Evolutionary conservation across 2,329 filamentous ascomycete genomes (phyloP).

Genomic region (Apiospora aurea): DNA sequence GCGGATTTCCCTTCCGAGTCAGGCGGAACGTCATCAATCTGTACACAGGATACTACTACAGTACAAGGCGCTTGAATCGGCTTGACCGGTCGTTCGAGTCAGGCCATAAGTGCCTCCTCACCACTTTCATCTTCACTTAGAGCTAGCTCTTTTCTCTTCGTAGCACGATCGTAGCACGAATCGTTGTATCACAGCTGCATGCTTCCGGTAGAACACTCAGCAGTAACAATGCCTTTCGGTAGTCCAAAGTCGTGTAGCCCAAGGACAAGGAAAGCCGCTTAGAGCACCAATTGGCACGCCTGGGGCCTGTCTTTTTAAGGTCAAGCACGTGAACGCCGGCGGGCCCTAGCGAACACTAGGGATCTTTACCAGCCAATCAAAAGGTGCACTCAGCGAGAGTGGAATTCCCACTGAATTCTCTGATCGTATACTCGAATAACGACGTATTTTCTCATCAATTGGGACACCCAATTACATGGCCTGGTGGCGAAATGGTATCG

Average conservation of each 20-base stretch:
- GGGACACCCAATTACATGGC: neutral
- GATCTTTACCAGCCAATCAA: neutral
- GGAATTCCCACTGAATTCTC: neutral
- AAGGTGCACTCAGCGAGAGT: neutral
- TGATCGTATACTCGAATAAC: neutral
- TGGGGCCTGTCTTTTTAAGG: neutral
- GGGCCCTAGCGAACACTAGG: neutral
- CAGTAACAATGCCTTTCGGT: too few species aligned
- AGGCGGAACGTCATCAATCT: neutral
- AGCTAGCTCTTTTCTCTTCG: neutral
- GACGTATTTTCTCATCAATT: neutral
- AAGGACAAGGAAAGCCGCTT: too few species aligned
- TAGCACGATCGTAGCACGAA: neutral
- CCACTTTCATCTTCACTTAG: neutral
- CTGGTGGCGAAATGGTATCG: slow-evolving; percentile 26
- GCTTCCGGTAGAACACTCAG: neutral
- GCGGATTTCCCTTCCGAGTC: slow-evolving; percentile 3
- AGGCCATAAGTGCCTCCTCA: neutral
- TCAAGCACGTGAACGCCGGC: neutral
- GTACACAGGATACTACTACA: neutral
- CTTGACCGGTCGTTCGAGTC: neutral
- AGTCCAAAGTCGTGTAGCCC: too few species aligned
- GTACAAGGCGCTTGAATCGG: neutral
- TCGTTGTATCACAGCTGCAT: neutral
- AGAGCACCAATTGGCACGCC: too few species aligned